Evolutionary conservation across 352 stramenopile genomes (phyloP).

Genomic region (Phytophthora crassamura): DNA sequence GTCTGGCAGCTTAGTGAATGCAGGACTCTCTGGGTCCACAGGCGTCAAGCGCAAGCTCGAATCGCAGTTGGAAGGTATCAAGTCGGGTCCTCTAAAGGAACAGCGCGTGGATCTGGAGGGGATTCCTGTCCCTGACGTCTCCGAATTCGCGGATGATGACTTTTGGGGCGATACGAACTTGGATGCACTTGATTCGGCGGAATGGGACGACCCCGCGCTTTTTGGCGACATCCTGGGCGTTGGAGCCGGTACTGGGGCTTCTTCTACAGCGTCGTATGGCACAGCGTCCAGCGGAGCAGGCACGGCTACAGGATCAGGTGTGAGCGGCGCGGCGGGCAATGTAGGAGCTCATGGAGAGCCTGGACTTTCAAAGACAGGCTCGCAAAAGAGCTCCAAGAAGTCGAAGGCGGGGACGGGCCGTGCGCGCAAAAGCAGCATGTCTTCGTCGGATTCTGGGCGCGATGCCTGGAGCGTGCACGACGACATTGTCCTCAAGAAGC

Average conservation of each 20-base stretch:
- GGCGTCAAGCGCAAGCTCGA: slow-evolving; percentile 80
- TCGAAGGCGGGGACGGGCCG: slow-evolving; percentile 48
- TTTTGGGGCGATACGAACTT: slow-evolving; percentile 91
- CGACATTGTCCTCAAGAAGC: slow-evolving; percentile 82
- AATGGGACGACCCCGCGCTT: slow-evolving; percentile 83
- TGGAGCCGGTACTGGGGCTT: slow-evolving; percentile 27
- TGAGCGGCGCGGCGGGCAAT: slow-evolving; percentile 1
- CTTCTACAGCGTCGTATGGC: slow-evolving; percentile 33
- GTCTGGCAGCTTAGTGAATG: slow-evolving; percentile 17
- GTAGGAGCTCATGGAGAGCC: slow-evolving; percentile 26
- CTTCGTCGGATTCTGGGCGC: slow-evolving; percentile 51
- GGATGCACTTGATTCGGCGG: slow-evolving; percentile 81
- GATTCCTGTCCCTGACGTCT: slow-evolving; percentile 72
- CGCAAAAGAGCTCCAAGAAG: slow-evolving; percentile 62
- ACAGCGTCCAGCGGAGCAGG: slow-evolving; percentile 25
- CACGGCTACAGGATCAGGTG: slow-evolving; percentile 6
- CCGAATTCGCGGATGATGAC: slow-evolving; percentile 85
- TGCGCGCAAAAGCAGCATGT: slow-evolving; percentile 70
- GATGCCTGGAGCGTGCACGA: slow-evolving; percentile 77
- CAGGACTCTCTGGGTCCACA: slow-evolving; percentile 12
- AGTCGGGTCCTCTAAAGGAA: slow-evolving; percentile 56
- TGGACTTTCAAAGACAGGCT: slow-evolving; percentile 25
- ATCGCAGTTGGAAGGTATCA: slow-evolving; percentile 37
- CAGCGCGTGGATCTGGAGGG: slow-evolving; percentile 81
- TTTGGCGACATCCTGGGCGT: slow-evolving; percentile 65